Percentiles rank a stretch among this genome's conserved stretches.
Evolutionary conservation across 208 protist genomes (phyloP).

Genomic region (Trichomonas gallinae): DNA sequence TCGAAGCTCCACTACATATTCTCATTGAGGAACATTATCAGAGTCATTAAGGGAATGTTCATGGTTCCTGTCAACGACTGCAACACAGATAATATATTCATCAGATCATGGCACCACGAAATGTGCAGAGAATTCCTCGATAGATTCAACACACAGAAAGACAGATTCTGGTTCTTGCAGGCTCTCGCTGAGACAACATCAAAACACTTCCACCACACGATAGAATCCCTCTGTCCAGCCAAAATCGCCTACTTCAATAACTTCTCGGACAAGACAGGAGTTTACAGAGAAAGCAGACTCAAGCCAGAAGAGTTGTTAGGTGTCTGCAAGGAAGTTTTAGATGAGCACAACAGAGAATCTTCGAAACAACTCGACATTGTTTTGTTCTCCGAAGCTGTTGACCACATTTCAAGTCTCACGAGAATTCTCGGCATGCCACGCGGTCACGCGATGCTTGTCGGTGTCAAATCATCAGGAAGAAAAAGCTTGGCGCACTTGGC

Average conservation of each 20-base stretch:
- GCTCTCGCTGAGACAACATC: background rate
- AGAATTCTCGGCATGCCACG: slow-evolving; percentile 79
- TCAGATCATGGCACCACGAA: slow-evolving; percentile 80
- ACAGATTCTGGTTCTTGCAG: slow-evolving; percentile 62
- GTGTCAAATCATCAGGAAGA: slow-evolving; percentile 81
- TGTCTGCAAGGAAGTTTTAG: slow-evolving; percentile 56
- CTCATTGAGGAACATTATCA: slow-evolving; percentile 84
- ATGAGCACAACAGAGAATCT: slow-evolving; percentile 68
- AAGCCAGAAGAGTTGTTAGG: slow-evolving; percentile 5
- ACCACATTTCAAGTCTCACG: slow-evolving; percentile 76
- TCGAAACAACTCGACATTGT: slow-evolving; percentile 73
- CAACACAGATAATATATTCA: slow-evolving; percentile 39
- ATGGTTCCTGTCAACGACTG: background rate
- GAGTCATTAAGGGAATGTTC: slow-evolving; percentile 51
- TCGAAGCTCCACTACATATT: slow-evolving; percentile 92
- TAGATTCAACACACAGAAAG: slow-evolving; percentile 70
- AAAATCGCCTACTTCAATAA: slow-evolving; percentile 28
- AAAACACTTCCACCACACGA: background rate
- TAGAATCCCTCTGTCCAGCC: background rate
- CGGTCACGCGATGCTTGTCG: slow-evolving; percentile 77
- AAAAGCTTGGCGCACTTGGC: slow-evolving; percentile 75
- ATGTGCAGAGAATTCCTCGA: slow-evolving; percentile 80
- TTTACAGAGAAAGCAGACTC: slow-evolving; percentile 25
- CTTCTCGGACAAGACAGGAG: background rate
- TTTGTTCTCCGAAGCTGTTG: slow-evolving; percentile 84